phyloP scores from a whole-genome alignment of 192 early-diverging fungal genomes.

The Podila epigama region DNA sequence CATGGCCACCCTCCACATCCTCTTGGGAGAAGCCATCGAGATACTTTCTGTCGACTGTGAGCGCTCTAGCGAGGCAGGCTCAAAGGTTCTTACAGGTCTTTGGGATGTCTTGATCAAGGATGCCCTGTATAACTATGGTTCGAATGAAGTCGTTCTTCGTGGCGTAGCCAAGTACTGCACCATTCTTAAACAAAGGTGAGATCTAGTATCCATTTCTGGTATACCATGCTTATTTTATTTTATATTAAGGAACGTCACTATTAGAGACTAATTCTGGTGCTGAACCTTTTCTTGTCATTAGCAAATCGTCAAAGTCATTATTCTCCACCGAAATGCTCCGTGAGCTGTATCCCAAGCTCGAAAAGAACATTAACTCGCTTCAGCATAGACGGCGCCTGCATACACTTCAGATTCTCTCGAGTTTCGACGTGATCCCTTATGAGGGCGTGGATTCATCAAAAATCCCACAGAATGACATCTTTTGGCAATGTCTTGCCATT shows the following conservation, averaged over 20 bases:
- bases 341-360: slow-evolving; percentile 58
- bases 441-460: slow-evolving; percentile 27
- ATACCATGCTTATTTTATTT: no score
- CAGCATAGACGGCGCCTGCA: slow-evolving; percentile 64
- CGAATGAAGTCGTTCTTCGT: slow-evolving; percentile 56
- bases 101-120: slow-evolving; percentile 53
- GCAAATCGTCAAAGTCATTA: slow-evolving; percentile 17
- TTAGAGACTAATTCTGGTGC: no score
- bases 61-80: slow-evolving; percentile 10
- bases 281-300: background rate
- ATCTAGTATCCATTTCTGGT: no score
- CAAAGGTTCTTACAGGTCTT: slow-evolving; percentile 21
- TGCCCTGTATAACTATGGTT: slow-evolving; percentile 48
- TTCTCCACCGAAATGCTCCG: slow-evolving; percentile 56
- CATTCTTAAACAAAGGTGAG: slow-evolving; percentile 41
- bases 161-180: slow-evolving; percentile 56
- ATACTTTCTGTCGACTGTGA: slow-evolving; percentile 44
- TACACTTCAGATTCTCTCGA: slow-evolving; percentile 71
- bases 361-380: slow-evolving; percentile 66
- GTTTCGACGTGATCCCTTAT: slow-evolving; percentile 72
- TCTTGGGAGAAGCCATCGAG: slow-evolving; percentile 59
- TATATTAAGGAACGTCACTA: no score
- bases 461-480: slow-evolving; percentile 50
- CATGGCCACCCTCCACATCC: slow-evolving; percentile 52
- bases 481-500: slow-evolving; percentile 62